A percentile compares a stretch with the other conserved stretches of the same genome.
phyloP scores from a whole-genome alignment of 1,284 basidiomycete genomes.

The Puccinia polysora region DNA sequence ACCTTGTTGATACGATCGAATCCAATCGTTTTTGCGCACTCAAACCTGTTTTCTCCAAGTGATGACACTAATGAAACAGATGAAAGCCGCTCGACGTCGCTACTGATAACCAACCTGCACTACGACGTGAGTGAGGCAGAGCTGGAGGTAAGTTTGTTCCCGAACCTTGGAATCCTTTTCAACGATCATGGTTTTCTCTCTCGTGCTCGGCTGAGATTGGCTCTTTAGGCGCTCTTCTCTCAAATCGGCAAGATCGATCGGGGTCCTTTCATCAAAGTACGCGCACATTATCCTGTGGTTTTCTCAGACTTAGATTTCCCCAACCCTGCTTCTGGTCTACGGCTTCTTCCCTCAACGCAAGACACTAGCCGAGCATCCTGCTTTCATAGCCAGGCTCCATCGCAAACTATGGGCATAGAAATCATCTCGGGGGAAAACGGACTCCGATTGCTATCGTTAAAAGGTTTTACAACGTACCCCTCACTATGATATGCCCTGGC shows the following conservation, averaged over 20 bases:
- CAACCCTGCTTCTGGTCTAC: not conserved
- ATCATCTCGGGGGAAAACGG: no score
- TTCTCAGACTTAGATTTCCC: slow-evolving; percentile 2
- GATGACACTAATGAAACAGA: not conserved
- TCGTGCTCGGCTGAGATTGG: not conserved
- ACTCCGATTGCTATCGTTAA: no score
- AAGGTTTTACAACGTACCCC: no score
- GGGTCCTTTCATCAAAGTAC: slow-evolving; percentile 43
- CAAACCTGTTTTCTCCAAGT: not conserved
- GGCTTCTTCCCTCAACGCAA: not conserved
- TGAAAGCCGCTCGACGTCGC: slow-evolving; percentile 6
- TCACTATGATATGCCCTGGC: no score
- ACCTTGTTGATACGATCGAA: not conserved
- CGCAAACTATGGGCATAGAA: no score
- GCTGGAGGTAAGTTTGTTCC: slow-evolving; percentile 16
- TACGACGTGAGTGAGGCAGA: slow-evolving; percentile 42
- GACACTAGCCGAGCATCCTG: not conserved
- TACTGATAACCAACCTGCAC: slow-evolving; percentile 36
- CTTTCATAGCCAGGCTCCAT: not conserved
- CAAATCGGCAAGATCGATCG: slow-evolving; percentile 39
- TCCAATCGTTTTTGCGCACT: not conserved
- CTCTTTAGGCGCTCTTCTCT: slow-evolving; percentile 21
- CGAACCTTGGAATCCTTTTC: not conserved
- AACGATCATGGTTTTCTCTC: not conserved
- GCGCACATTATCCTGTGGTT: slow-evolving; percentile 21